These are phyloP conservation scores for Apiospora sp. DNA, from an alignment of 2,329 filamentous ascomycete genomes.

Conservation along the genomic window DNA sequence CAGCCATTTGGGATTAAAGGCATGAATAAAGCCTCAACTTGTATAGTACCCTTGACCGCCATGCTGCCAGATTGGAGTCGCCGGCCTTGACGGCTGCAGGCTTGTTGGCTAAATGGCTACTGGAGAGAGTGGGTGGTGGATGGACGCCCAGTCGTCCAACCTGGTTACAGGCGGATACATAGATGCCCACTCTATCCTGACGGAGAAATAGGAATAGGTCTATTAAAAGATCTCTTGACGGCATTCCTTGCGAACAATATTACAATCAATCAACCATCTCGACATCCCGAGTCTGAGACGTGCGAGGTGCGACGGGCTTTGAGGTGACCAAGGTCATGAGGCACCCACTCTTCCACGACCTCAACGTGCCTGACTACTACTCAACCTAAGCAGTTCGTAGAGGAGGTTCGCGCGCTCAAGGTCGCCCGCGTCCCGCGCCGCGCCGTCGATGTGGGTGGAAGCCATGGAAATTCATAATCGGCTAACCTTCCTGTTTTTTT, in stretches of 20 bases:
- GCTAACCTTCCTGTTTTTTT: constrained; percentile 7
- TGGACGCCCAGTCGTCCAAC: neutral
- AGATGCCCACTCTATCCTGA: constrained; percentile 4
- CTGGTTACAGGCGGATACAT: constrained; percentile 4
- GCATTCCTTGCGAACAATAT: neutral
- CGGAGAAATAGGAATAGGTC: neutral
- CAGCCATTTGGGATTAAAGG: neutral
- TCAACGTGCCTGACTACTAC: constrained; percentile 5
- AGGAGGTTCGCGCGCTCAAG: neutral
- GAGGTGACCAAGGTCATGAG: neutral
- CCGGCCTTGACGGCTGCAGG: constrained; percentile 2
- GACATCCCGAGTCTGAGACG: neutral
- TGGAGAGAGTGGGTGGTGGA: constrained; percentile 1
- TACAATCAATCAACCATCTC: neutral
- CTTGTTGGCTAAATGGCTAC: constrained; percentile 14
- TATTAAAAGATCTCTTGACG: constrained; percentile 10
- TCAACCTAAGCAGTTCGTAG: neutral
- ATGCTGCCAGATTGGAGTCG: constrained; percentile 12
- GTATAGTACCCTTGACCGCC: neutral
- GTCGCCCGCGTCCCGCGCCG: constrained; percentile 1
- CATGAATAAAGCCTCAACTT: neutral
- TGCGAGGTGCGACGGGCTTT: neutral
- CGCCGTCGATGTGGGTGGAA: constrained; percentile 13
- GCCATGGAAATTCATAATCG: neutral
- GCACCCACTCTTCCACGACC: neutral